phyloP scores from a whole-genome alignment of 192 early-diverging fungal species.

The Umbelopsis sp. region DNA sequence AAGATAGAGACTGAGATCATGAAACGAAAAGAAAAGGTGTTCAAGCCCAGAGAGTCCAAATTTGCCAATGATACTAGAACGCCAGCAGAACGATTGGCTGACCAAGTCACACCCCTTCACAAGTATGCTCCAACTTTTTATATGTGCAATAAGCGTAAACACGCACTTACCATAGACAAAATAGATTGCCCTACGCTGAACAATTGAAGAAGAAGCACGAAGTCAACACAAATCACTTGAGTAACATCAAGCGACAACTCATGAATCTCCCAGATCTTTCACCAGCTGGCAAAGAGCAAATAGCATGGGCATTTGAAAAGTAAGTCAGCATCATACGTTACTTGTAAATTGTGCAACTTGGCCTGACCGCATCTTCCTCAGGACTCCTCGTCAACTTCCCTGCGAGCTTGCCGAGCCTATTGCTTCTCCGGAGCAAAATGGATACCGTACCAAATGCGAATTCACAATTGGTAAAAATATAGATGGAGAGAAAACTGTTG shows the following conservation, averaged over 20 bases:
- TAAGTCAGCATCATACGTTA: neutral
- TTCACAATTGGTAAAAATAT: conserved; percentile 69
- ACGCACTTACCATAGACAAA: neutral
- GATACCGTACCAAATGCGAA: conserved; percentile 81
- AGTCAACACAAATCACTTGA: conserved; percentile 24
- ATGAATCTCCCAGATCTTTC: conserved; percentile 16
- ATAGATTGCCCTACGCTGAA: conserved; percentile 54
- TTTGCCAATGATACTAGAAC: conserved; percentile 46
- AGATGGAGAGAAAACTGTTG: conserved; percentile 55
- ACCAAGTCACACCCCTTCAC: conserved; percentile 75
- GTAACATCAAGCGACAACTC: conserved; percentile 28
- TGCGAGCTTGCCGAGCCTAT: conserved; percentile 38
- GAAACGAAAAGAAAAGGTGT: conserved; percentile 69
- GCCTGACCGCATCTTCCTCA: neutral
- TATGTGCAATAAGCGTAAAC: neutral
- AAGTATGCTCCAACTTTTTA: conserved; percentile 39
- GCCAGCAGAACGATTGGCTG: conserved; percentile 62
- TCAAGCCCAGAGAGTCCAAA: conserved; percentile 11
- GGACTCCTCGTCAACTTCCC: conserved; percentile 23
- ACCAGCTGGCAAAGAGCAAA: conserved; percentile 13
- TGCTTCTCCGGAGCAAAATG: conserved; percentile 58
- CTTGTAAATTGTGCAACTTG: neutral
- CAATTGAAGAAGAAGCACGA: conserved; percentile 58
- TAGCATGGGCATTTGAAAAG: conserved; percentile 44
- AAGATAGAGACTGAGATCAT: conserved; percentile 17